Evolutionary conservation across 192 early-diverging fungal species (phyloP), one percentile per base, ranked within the genome.

Genomic region (Backusella macrospora): DNA sequence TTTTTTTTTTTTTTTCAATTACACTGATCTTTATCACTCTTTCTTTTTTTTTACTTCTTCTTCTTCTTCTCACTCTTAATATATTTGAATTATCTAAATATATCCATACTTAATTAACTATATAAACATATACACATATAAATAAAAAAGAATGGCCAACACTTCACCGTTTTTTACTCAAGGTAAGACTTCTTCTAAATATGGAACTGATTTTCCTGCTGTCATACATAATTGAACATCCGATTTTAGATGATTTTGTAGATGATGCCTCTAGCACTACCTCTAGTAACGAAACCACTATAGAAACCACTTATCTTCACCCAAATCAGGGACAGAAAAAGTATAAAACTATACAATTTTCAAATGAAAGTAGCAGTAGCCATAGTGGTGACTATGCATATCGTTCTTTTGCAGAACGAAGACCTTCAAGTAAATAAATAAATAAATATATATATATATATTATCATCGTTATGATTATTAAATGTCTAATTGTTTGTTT

Each of bases 171-270:
- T 26, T 3, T 16, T 23, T 12, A 12, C 52, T 59, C 52, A 59
- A 59, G 13, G 52, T 59, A 59, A 59, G 52, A 2, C 29, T 34
- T 34, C 52, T 59, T 59, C 52, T 59, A 59, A 59, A 59, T 59
- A 59, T 59, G 52, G 52, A 59, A 59, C 26, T 9, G 5, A 59
- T 13, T 59, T 59, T 59, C 52, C 52, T 59, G 52, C 52, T 59
- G 52, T 59, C 21, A 59, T 59, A 59, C 52, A 59, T 26, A 59
- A 59, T 59, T 59, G 23, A 59, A 59, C 3, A 59, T 59, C 52
- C 52, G 52, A 59, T 59, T 3, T 23, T 21, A 59, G 23, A 59
- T 59, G 10, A 59, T 5, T 59, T 59, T 59, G 52, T 26, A 59
- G 52, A 59, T 12, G 52, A 59, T 59, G 5, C 16, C 26, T 26